phyloP scores from a whole-genome alignment of 2,329 filamentous ascomycete species.

The Ophiocordyceps australis region DNA sequence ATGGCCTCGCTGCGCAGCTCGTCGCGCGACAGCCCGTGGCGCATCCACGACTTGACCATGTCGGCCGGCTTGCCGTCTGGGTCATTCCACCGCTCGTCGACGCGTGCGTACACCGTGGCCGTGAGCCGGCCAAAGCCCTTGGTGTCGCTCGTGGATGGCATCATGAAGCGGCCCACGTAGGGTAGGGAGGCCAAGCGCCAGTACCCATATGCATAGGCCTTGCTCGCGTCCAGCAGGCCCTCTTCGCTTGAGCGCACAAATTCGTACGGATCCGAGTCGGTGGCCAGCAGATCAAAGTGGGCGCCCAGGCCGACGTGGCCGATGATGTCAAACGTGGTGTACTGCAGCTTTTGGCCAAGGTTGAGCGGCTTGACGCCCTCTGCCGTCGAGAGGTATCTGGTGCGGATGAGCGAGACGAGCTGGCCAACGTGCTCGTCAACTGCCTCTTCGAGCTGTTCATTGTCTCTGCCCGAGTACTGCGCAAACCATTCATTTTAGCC shows the following conservation, averaged over 20 bases:
- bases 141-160: constrained; percentile 9
- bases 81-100: constrained; percentile 9
- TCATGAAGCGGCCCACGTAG: constrained; percentile 9
- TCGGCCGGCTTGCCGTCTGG: constrained; percentile 12
- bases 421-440: constrained; percentile 28
- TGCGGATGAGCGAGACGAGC: constrained; percentile 22
- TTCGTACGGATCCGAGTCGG: constrained; percentile 23
- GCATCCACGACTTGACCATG: constrained; percentile 23
- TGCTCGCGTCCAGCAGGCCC: constrained; percentile 9
- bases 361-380: constrained; percentile 17
- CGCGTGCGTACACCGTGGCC: constrained; percentile 9
- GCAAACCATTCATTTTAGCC: too few relatives aligned
- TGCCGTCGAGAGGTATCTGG: constrained; percentile 20
- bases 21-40: constrained; percentile 15
- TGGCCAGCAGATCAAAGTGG: constrained; percentile 25
- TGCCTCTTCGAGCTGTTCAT: constrained; percentile 25
- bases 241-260: constrained; percentile 17
- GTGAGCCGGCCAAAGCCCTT: constrained; percentile 17
- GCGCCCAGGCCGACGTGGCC: constrained; percentile 29
- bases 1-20: constrained; percentile 13
- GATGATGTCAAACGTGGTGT: constrained; percentile 35
- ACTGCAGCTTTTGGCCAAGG: constrained; percentile 25
- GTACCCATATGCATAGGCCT: constrained; percentile 9
- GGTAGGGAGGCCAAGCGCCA: constrained; percentile 11
- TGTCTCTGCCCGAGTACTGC: constrained; percentile 37